Conservation (phyloP, 1,284 basidiomycete species). For the Amylostereum areolatum region DNA sequence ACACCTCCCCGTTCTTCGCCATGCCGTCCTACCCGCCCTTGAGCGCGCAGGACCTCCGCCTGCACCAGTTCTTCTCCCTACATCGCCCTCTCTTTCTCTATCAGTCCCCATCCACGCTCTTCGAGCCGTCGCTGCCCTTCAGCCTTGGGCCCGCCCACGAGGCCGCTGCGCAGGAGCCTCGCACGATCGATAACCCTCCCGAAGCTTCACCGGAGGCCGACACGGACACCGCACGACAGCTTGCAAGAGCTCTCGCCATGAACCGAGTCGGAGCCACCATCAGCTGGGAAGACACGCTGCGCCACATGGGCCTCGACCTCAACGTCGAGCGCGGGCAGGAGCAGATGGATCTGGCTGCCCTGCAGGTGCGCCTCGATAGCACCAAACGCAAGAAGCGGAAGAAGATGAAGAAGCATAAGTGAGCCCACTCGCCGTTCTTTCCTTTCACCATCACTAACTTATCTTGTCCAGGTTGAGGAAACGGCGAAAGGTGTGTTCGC, state of each 20-base stretch:
- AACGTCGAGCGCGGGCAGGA: conserved; percentile 39
- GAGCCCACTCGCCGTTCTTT: conserved; percentile 23
- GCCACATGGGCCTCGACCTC: conserved; percentile 51
- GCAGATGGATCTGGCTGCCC: conserved; percentile 31
- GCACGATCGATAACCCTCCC: conserved; percentile 40
- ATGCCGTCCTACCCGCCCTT: conserved; percentile 45
- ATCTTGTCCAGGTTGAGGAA: conserved; percentile 47
- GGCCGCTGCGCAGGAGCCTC: conserved; percentile 8
- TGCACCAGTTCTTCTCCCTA: conserved; percentile 75
- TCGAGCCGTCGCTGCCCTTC: conserved; percentile 31
- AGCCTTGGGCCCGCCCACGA: background rate
- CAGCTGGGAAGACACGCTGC: conserved; percentile 59
- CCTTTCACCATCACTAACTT: conserved; percentile 6
- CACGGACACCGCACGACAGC: conserved; percentile 68
- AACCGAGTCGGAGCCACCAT: conserved; percentile 52
- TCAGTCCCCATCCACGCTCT: conserved; percentile 48
- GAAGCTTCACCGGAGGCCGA: conserved; percentile 62
- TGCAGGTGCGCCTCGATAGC: conserved; percentile 67
- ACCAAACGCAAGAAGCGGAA: conserved; percentile 75
- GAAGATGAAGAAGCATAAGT: conserved; percentile 94
- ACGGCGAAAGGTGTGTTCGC: conserved; percentile 43
- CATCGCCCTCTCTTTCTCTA: conserved; percentile 66
- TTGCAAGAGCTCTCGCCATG: conserved; percentile 62
- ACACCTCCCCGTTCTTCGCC: conserved; percentile 7
- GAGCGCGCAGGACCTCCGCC: conserved; percentile 59